Conservation (phyloP, 371 early-diverging fungal species). For the Coemansia sp. region DNA sequence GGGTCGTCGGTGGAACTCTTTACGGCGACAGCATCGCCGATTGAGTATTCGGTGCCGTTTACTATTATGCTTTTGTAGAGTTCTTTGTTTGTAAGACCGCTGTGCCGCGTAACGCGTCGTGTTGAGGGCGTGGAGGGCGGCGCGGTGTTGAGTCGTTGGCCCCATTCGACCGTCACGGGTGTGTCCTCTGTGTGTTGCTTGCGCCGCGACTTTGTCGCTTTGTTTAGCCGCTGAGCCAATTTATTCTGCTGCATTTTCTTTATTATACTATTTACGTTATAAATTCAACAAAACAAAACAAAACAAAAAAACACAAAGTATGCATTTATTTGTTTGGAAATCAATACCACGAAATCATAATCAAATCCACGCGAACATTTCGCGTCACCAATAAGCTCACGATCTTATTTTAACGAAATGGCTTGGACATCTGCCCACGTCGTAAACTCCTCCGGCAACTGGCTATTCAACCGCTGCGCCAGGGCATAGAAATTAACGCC, state of each 20-base stretch:
- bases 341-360: too few species aligned
- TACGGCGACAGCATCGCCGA: conserved; percentile 37
- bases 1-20: conserved; percentile 41
- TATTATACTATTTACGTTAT: conserved; percentile 4
- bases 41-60: conserved; percentile 26
- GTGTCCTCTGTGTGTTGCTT: conserved; percentile 7
- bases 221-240: conserved; percentile 28
- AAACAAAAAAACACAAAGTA: not conserved
- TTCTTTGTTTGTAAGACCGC: conserved; percentile 43
- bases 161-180: conserved; percentile 33
- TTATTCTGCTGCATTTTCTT: conserved; percentile 12
- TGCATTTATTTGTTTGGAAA: not conserved
- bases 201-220: conserved; percentile 21
- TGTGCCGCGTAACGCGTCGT: conserved; percentile 46
- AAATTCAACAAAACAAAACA: not conserved
- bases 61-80: conserved; percentile 32
- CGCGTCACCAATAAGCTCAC: too few species aligned
- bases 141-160: conserved; percentile 14
- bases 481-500: conserved; percentile 32
- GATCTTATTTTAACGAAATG: not conserved
- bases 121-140: conserved; percentile 12
- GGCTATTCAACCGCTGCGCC: conserved; percentile 32
- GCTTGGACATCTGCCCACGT: conserved; percentile 24
- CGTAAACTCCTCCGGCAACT: conserved; percentile 32
- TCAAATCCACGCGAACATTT: too few species aligned